Percentiles rank a stretch among this genome's conserved stretches.
Evolutionary conservation across 352 stramenopile species (phyloP).

Genomic region (Phytophthora ohioensis): DNA sequence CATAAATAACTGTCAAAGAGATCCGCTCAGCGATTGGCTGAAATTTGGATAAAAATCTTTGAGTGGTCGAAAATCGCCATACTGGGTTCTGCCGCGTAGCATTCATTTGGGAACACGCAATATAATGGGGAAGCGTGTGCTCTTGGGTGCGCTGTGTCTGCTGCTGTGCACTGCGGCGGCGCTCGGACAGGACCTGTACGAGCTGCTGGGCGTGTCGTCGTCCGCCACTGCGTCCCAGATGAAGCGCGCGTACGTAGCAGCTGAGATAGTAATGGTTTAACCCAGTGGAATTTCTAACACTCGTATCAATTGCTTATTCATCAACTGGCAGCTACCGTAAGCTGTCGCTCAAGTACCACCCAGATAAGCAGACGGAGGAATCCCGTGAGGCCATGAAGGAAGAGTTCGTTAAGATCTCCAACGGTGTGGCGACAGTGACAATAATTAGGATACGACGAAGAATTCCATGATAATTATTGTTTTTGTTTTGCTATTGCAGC

Average conservation of each 20-base stretch:
- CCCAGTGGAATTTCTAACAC: neutral
- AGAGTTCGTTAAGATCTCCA: conserved; percentile 83
- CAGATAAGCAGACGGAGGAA: conserved; percentile 92
- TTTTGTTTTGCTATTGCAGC: conserved; percentile 37
- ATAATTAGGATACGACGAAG: neutral
- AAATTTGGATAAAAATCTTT: conserved; percentile 11
- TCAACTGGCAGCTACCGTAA: conserved; percentile 81
- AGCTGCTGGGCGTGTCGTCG: conserved; percentile 69
- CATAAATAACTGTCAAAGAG: conserved; percentile 18
- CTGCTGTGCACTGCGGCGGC: conserved; percentile 48
- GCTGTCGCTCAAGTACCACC: conserved; percentile 95
- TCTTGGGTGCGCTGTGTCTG: conserved; percentile 53
- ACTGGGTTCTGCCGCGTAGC: conserved; percentile 10
- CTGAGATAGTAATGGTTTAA: neutral
- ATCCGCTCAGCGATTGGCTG: conserved; percentile 19
- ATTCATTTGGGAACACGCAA: conserved; percentile 20
- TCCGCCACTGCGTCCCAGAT: conserved; percentile 64
- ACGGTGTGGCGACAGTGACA: conserved; percentile 45
- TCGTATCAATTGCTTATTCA: conserved; percentile 12
- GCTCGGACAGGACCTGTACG: conserved; percentile 70
- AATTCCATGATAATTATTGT: conserved; percentile 7
- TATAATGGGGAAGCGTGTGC: conserved; percentile 33
- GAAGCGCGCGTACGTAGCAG: conserved; percentile 69
- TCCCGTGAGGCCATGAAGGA: conserved; percentile 67
- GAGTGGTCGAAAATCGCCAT: conserved; percentile 24